Conservation (phyloP, 2,329 filamentous ascomycete species). For the Periglandula ipomoeae region DNA sequence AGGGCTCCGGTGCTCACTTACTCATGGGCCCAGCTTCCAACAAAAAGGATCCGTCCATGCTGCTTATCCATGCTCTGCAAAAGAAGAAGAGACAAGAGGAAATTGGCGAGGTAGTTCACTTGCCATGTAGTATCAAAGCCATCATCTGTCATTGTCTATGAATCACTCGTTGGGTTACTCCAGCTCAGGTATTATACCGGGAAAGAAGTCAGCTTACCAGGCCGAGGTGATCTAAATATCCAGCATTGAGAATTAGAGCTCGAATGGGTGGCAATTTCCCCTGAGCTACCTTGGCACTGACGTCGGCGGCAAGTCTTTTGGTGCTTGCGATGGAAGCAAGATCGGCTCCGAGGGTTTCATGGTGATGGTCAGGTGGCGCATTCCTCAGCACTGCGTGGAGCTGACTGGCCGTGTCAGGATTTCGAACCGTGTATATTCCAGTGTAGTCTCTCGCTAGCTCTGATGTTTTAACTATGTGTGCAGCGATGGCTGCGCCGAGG, state of each 20-base stretch:
- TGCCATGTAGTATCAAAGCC: too few species aligned
- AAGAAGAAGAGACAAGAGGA: too few species aligned
- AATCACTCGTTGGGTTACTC: too few species aligned
- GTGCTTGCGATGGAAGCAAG: constrained; percentile 20
- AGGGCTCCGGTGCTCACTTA: too few species aligned
- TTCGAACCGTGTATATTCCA: constrained; percentile 29
- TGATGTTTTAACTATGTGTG: too few species aligned
- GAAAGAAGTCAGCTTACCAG: constrained; percentile 17
- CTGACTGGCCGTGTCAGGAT: constrained; percentile 18
- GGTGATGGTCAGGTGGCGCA: constrained; percentile 15
- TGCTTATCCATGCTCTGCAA: too few species aligned
- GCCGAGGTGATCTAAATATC: constrained; percentile 17
- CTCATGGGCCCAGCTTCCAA: too few species aligned
- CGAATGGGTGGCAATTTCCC: constrained; percentile 28
- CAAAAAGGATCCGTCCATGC: too few species aligned
- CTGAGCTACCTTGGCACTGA: constrained; percentile 20
- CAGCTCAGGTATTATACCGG: too few species aligned
- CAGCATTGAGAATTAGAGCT: constrained; percentile 28
- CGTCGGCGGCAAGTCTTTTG: constrained; percentile 16
- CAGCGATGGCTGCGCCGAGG: too few species aligned
- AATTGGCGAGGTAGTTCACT: too few species aligned
- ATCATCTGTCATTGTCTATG: neutral
- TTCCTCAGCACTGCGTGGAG: constrained; percentile 17
- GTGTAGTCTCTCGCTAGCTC: constrained; percentile 24
- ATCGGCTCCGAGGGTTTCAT: constrained; percentile 25